Conservation (phyloP, 768 basidiomycete genomes). For the Lanmaoa pseudosensibilis region DNA sequence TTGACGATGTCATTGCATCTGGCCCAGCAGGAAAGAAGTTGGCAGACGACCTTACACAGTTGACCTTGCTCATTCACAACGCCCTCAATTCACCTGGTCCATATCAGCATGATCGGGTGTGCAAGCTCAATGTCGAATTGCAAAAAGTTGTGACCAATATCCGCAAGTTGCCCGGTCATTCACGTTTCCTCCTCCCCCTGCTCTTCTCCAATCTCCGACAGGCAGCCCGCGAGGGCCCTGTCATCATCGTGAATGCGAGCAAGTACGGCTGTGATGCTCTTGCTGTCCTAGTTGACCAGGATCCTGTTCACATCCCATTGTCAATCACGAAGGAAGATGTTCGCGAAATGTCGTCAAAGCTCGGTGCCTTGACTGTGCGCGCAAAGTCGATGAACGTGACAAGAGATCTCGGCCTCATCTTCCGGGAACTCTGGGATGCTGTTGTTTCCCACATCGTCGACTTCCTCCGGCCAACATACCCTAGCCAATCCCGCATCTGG, state of each 20-base stretch:
- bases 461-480: not conserved
- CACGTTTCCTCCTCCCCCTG: not conserved
- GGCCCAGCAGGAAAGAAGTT: not conserved
- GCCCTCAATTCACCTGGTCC: not conserved
- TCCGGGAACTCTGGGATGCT: not conserved
- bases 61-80: not conserved
- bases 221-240: too few relatives aligned
- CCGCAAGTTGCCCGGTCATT: not conserved
- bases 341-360: not conserved
- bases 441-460: not conserved
- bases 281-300: not conserved
- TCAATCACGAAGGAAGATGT: too few relatives aligned
- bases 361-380: not conserved
- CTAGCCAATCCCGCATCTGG: not conserved
- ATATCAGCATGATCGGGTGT: not conserved
- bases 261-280: not conserved
- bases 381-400: not conserved
- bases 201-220: too few relatives aligned
- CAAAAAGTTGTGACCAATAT: not conserved
- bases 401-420: not conserved
- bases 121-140: not conserved
- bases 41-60: not conserved
- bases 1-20: not conserved
- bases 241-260: too few relatives aligned
- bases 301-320: not conserved